Percentiles rank a stretch among this genome's conserved stretches.
Evolutionary conservation across 306 rosid genomes (phyloP).

Genomic region (Sesbania bispinosa): DNA sequence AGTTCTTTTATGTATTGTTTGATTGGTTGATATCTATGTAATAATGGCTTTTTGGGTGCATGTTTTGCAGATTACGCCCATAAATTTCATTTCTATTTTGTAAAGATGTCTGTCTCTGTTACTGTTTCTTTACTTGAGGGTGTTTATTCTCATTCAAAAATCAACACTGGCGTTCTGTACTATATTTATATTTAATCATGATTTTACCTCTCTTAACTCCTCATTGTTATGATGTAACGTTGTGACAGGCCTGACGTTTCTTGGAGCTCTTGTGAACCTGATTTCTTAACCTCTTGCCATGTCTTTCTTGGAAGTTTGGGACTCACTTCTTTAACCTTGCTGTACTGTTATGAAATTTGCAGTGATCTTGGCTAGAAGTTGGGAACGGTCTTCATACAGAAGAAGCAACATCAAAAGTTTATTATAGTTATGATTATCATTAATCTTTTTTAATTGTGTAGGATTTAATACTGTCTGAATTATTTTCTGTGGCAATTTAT

Average conservation of each 20-base stretch:
- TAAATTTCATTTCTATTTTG: conserved; percentile 2
- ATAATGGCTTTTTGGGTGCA: neutral
- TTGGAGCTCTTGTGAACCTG: conserved; percentile 99
- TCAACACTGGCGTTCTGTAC: neutral
- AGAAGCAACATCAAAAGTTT: conserved; percentile 43
- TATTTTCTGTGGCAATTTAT: conserved; percentile 33
- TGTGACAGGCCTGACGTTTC: conserved; percentile 98
- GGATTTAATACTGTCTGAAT: conserved; percentile 37
- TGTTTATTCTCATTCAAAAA: neutral
- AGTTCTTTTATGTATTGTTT: neutral
- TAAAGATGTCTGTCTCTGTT: neutral
- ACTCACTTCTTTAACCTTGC: conserved; percentile 99
- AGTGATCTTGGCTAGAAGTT: conserved; percentile 70
- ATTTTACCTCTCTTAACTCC: conserved; percentile 57
- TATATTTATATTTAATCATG: conserved; percentile 23
- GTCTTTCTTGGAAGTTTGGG: conserved; percentile 99
- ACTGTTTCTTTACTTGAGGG: neutral
- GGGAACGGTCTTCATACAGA: conserved; percentile 38
- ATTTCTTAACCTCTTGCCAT: conserved; percentile 98
- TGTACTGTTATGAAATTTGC: conserved; percentile 98
- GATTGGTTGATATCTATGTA: neutral
- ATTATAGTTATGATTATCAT: conserved; percentile 24
- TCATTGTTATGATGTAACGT: conserved; percentile 62
- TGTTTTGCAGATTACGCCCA: neutral
- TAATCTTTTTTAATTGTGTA: conserved; percentile 40